These are phyloP conservation scores for Aspergillus alliaceus DNA, from an alignment of 2,329 filamentous ascomycete species.

Conservation along the genomic window DNA sequence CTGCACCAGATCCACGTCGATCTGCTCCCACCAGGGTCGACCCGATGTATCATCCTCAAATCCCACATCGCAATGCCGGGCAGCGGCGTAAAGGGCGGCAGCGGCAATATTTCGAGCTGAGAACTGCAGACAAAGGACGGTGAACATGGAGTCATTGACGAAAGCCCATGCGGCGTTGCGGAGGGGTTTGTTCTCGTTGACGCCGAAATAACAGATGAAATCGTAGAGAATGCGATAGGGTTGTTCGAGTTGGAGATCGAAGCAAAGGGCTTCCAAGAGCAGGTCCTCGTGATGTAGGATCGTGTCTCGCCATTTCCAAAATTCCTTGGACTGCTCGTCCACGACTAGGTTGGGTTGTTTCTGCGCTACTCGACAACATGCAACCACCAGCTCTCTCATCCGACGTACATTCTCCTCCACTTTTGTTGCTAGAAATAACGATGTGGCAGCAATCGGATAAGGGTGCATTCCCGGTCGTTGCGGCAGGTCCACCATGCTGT, in stretches of 20 bases:
- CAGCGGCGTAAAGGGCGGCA: conserved; percentile 81
- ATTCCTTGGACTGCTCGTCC: conserved; percentile 97
- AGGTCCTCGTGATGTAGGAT: conserved; percentile 91
- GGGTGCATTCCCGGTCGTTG: conserved; percentile 74
- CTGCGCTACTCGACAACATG: conserved; percentile 89
- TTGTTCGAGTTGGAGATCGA: conserved; percentile 87
- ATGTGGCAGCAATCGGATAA: conserved; percentile 88
- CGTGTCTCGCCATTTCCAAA: conserved; percentile 95
- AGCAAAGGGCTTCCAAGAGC: conserved; percentile 87
- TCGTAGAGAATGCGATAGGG: conserved; percentile 84
- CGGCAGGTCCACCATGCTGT: conserved; percentile 73
- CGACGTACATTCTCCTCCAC: conserved; percentile 96
- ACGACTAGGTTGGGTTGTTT: conserved; percentile 88
- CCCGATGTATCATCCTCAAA: conserved; percentile 73
- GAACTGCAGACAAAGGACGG: conserved; percentile 78
- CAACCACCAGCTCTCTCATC: conserved; percentile 90
- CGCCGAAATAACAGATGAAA: conserved; percentile 69
- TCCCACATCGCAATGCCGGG: conserved; percentile 69
- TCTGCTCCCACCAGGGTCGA: conserved; percentile 81
- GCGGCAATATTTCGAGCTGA: conserved; percentile 79
- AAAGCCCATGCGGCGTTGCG: conserved; percentile 91
- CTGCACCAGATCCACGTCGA: conserved; percentile 69
- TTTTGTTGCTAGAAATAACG: conserved; percentile 92
- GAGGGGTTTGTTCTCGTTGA: conserved; percentile 77
- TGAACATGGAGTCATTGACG: conserved; percentile 85